Conservation (phyloP, 208 protist species). For the Balamuthia mandrillaris region DNA sequence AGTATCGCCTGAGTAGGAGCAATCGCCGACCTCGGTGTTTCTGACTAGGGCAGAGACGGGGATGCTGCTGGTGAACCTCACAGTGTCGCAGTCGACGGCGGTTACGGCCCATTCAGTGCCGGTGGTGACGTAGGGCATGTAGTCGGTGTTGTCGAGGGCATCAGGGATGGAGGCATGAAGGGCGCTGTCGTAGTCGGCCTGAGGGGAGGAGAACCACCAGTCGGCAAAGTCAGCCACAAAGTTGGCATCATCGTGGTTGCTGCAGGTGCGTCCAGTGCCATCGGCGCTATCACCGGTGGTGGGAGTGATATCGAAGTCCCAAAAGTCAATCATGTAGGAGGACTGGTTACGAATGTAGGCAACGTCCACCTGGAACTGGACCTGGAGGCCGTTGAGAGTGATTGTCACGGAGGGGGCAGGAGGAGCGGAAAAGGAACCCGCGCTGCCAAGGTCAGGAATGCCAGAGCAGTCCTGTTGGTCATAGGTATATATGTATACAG, state of each 20-base stretch:
- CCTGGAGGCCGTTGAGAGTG: neutral
- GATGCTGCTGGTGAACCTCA: conserved; percentile 2
- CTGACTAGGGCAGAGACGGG: neutral
- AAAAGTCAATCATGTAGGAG: neutral
- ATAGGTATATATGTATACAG: neutral
- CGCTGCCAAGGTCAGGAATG: neutral
- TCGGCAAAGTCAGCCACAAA: neutral
- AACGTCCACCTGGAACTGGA: neutral
- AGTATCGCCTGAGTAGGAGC: neutral
- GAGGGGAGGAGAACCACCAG: neutral
- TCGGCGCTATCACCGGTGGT: neutral
- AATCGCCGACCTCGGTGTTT: neutral
- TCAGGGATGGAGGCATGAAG: neutral
- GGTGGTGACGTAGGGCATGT: neutral
- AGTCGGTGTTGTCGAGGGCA: neutral
- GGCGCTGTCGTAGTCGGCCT: neutral
- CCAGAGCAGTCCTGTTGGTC: neutral
- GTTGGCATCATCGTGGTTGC: neutral
- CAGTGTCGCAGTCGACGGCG: neutral
- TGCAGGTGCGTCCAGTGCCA: neutral
- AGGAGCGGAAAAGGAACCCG: neutral
- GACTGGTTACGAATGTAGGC: conserved; percentile 4
- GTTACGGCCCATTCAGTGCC: neutral
- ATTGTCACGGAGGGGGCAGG: neutral
- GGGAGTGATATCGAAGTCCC: neutral